Percentiles rank a stretch among this genome's conserved stretches.
phyloP scores from a whole-genome alignment of 805 yeast genomes.

The Nakazawaea sp. region DNA sequence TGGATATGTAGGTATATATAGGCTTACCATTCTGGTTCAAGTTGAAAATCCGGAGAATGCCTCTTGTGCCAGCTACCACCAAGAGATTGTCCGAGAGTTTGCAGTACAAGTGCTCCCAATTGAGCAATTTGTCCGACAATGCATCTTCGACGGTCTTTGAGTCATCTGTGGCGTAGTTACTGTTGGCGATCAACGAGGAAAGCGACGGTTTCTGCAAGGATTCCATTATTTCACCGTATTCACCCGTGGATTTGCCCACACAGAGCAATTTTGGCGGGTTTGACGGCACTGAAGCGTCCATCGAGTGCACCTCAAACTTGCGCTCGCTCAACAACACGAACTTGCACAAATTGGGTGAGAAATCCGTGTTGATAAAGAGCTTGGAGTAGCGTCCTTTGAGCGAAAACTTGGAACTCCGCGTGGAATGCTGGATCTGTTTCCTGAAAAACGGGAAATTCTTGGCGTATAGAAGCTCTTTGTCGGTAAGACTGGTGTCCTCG shows the following conservation, averaged over 20 bases:
- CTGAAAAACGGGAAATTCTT: slow-evolving; percentile 82
- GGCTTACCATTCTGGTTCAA: slow-evolving; percentile 50
- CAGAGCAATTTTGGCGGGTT: slow-evolving; percentile 51
- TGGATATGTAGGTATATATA: slow-evolving; percentile 60
- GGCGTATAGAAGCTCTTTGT: slow-evolving; percentile 60
- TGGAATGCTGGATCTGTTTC: slow-evolving; percentile 45
- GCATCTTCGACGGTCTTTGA: slow-evolving; percentile 17
- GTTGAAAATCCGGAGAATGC: slow-evolving; percentile 62
- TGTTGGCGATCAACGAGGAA: slow-evolving; percentile 18
- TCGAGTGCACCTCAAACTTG: slow-evolving; percentile 69
- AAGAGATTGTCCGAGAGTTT: slow-evolving; percentile 51
- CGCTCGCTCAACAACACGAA: slow-evolving; percentile 62
- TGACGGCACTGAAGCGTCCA: slow-evolving; percentile 34
- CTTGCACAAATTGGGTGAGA: slow-evolving; percentile 56
- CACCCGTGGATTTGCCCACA: slow-evolving; percentile 66
- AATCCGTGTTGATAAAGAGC: slow-evolving; percentile 47
- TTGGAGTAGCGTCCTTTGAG: slow-evolving; percentile 33
- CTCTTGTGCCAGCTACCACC: slow-evolving; percentile 67
- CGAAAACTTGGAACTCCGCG: slow-evolving; percentile 42
- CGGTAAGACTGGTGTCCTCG: slow-evolving; percentile 10
- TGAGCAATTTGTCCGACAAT: slow-evolving; percentile 27
- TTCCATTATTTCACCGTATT: slow-evolving; percentile 49
- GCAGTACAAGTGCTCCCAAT: slow-evolving; percentile 59
- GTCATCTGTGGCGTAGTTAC: slow-evolving; percentile 20
- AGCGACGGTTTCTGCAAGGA: slow-evolving; percentile 22